These are phyloP conservation scores for Aspergillus sojae DNA, from an alignment of 2,329 filamentous ascomycete genomes.

Conservation along the genomic window DNA sequence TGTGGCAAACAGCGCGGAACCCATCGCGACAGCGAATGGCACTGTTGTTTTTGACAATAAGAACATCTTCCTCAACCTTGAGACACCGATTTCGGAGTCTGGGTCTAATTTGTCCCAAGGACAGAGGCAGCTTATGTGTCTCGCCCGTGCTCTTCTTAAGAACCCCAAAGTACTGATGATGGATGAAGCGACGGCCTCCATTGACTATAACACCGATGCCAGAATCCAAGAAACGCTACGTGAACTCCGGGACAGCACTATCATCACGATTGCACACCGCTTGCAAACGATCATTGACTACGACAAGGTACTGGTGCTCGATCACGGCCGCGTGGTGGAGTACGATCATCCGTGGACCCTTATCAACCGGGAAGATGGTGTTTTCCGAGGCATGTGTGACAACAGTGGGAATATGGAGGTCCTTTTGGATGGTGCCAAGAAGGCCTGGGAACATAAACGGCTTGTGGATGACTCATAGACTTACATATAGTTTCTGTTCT, in stretches of 20 bases:
- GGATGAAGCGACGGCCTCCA: constrained; percentile 97
- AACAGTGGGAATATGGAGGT: constrained; percentile 66
- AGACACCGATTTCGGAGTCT: constrained; percentile 81
- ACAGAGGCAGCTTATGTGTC: constrained; percentile 89
- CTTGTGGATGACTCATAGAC: constrained; percentile 47
- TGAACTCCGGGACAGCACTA: constrained; percentile 83
- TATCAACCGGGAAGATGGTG: constrained; percentile 68
- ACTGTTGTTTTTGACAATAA: constrained; percentile 69
- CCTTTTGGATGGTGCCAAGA: constrained; percentile 58
- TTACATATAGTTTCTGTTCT: constrained; percentile 11
- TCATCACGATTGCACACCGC: constrained; percentile 94
- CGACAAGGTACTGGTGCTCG: constrained; percentile 92
- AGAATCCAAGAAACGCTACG: constrained; percentile 97
- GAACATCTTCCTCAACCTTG: constrained; percentile 88
- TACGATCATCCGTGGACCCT: constrained; percentile 88
- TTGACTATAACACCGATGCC: constrained; percentile 92
- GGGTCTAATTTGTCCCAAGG: constrained; percentile 95
- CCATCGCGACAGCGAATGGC: constrained; percentile 21
- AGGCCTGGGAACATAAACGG: constrained; percentile 51
- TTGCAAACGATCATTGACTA: constrained; percentile 98
- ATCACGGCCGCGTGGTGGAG: constrained; percentile 84
- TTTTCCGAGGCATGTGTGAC: constrained; percentile 69
- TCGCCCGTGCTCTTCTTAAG: constrained; percentile 90
- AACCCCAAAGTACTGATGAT: constrained; percentile 92
- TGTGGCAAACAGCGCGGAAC: constrained; percentile 33